Base-by-base conservation (phyloP, 2,329 filamentous ascomycete genomes). In the Beauveria sp. region DNA sequence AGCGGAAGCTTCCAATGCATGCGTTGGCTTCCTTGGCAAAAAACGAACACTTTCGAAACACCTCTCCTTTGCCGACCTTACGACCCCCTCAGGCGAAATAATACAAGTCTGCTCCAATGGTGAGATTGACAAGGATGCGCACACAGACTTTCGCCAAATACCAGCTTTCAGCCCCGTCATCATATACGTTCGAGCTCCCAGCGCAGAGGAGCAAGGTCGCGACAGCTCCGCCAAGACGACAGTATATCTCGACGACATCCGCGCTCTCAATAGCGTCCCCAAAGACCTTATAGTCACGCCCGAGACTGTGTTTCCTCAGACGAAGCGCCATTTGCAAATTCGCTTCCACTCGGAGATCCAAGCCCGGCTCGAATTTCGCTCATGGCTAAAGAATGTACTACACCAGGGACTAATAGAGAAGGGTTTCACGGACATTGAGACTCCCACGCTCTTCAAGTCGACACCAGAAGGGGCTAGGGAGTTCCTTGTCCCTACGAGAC, bases 401-500 rank as follows among this genome's bases (percentile, higher is more conserved):
- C 85, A 79, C 64, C 79, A 81, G 51, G 70, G 79, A 9, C 79
- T 92, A 38, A 77, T 81, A 18, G 72, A 78, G 5, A 78, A 80
- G 28, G 81, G 79, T 1, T 93, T 93, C 68, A 78, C 83, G 14
- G 89, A 98, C 66, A 83, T 98, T 38, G 95, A 99, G 72, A 99
- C 95, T 0, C 95, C 95, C 0, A 78, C 97, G 4, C 81, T 99
- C 0, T 99, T 99, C 83, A 99, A 98, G 73, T 97, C 95, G 0
- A 99, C 95, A 0, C 91, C 95, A 0, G 95, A 99, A 76, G 95
- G 95, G 0, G 96, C 95, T 1, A 83, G 93, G 54, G 95, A 99
- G 72, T 99, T 99, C 65, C 74, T 99, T 6, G 93, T 99, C 5
- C 95, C 95, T 0, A 96, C 93, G 1, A 81, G 95, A 30, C 83